Evolutionary conservation across 2,329 filamentous ascomycete species (phyloP), one percentile per base, ranked within the genome.

Genomic region (Exophiala sideris): DNA sequence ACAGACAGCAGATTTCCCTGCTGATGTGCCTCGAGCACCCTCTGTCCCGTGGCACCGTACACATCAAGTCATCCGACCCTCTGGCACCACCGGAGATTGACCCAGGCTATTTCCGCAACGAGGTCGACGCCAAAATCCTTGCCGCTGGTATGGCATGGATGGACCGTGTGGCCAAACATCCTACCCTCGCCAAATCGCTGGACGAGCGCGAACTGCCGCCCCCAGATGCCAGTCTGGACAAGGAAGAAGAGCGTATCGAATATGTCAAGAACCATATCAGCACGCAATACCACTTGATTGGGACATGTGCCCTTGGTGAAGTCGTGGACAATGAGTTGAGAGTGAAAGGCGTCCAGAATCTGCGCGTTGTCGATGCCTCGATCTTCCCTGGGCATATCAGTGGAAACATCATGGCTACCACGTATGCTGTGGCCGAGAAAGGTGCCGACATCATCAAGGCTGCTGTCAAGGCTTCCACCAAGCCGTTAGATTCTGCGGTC

Each of bases 291-390:
- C 73, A 76, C 60, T 67, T 67, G n/a, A 66, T 66, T 10, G 75
- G 73, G 1, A 75, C 72, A 0, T 75, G 71, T 45, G 69, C 74
- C 0, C 72, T 77, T 72, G 75, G 75, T 9, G 68, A 72, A 24
- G 70, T 71, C 1, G 69, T 74, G 4, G 71, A 74, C 58, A 62
- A 60, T 6, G 63, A 65, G 33, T 56, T 73, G 36, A 63, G 60
- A 18, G 71, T 74, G 0, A 68, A 72, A 32, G 72, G 72, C 0
- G 68, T 70, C 3, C 59, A 62, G 41, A 65, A 65, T 6, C 52
- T 74, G 33, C 61, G 72, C 12, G 67, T 73, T 4, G 64, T 71
- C 10, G 72, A 74, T 65, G 66, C 67, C 3, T 68, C 64, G 45
- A 58, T 69, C 39, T 68, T 70, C 62, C 68, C 69, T 1, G 45